phyloP scores from a whole-genome alignment of 345 rosid genomes.

The Arabis hirsuta region DNA sequence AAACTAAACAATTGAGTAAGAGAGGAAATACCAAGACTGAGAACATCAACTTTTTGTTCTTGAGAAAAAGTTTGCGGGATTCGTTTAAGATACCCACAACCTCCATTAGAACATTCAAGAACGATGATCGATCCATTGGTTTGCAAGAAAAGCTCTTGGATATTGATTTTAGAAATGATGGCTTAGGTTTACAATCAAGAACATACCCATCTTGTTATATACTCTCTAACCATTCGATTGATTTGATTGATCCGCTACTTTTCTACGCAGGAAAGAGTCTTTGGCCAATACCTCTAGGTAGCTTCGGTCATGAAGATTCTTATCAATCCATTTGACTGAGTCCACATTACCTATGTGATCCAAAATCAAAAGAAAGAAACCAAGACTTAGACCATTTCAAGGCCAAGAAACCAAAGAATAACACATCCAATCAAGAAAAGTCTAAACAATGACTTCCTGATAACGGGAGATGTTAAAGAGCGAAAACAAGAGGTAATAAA shows the following conservation, averaged over 20 bases:
- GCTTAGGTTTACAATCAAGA: conserved; percentile 9
- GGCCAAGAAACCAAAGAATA: background rate
- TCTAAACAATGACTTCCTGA: conserved; percentile 6
- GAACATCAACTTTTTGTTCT: conserved; percentile 51
- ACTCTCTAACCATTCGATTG: conserved; percentile 14
- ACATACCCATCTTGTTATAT: conserved; percentile 26
- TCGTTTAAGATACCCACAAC: conserved; percentile 46
- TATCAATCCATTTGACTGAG: conserved; percentile 9
- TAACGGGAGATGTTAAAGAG: background rate
- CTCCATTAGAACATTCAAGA: conserved; percentile 31
- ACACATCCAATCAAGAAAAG: conserved; percentile 16
- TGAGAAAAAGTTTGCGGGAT: conserved; percentile 48
- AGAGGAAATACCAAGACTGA: conserved; percentile 42
- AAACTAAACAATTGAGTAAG: conserved; percentile 37
- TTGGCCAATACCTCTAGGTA: background rate
- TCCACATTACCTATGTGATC: conserved; percentile 24
- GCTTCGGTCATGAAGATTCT: conserved; percentile 11
- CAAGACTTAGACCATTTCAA: conserved; percentile 30
- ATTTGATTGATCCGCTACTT: background rate
- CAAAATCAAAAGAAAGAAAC: conserved; percentile 11
- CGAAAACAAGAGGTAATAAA: conserved; percentile 10
- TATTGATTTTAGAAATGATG: conserved; percentile 15
- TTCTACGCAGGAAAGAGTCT: conserved; percentile 17
- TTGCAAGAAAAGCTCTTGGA: conserved; percentile 17
- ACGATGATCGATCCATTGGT: conserved; percentile 16